These are phyloP conservation scores for Capillidium rhysosporum DNA, from an alignment of 371 early-diverging fungal species.

Conservation along the genomic window DNA sequence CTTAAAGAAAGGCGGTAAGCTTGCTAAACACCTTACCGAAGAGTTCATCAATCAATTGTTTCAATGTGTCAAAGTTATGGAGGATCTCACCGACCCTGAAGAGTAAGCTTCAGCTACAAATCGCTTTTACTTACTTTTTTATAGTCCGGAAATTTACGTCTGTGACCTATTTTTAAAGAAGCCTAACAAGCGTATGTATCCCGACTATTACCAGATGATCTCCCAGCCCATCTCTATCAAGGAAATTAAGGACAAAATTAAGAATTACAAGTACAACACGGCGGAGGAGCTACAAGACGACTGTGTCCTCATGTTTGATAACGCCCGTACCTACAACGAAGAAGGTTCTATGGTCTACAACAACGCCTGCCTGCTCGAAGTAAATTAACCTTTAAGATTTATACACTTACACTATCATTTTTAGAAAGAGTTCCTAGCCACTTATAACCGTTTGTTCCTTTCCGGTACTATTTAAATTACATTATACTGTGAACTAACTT, in stretches of 20 bases:
- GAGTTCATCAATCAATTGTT: slow-evolving; percentile 17
- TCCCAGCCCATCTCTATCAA: slow-evolving; percentile 62
- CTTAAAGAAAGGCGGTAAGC: too few relatives aligned
- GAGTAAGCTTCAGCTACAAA: slow-evolving; percentile 15
- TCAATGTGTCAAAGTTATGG: slow-evolving; percentile 27
- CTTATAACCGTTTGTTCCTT: not conserved
- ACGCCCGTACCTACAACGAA: slow-evolving; percentile 57
- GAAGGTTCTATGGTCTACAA: slow-evolving; percentile 58
- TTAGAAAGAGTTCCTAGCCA: not conserved
- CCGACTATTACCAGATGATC: slow-evolving; percentile 70
- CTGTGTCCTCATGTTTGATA: slow-evolving; percentile 51
- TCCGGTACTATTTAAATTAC: too few relatives aligned
- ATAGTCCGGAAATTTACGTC: slow-evolving; percentile 23
- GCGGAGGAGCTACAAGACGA: slow-evolving; percentile 32
- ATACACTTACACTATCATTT: not conserved
- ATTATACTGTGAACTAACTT: too few relatives aligned
- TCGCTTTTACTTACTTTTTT: slow-evolving; percentile 3
- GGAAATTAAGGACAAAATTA: slow-evolving; percentile 37
- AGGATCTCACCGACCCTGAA: slow-evolving; percentile 24
- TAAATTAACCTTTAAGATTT: not conserved
- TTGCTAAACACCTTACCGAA: too few relatives aligned
- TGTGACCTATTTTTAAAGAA: slow-evolving; percentile 49
- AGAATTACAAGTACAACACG: slow-evolving; percentile 24
- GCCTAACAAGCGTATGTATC: slow-evolving; percentile 52
- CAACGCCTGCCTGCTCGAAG: slow-evolving; percentile 30